phyloP scores from a whole-genome alignment of 1,284 basidiomycete genomes.

The Pseudozyma hubeiensis region DNA sequence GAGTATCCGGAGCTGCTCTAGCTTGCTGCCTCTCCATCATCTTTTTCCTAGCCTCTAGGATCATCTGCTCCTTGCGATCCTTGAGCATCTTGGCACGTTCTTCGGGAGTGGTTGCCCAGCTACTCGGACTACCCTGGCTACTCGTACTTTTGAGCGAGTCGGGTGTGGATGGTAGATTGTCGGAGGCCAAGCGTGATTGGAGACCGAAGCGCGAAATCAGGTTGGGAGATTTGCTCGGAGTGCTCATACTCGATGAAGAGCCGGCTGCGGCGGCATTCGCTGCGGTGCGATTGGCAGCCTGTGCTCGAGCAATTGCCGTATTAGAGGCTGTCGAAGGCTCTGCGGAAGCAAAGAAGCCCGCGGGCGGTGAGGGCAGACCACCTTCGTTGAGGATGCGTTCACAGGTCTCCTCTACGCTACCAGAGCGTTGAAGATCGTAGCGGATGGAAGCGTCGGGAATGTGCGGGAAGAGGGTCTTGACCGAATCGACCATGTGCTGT shows the following conservation, averaged over 20 bases:
- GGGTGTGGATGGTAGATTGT: slow-evolving; percentile 16
- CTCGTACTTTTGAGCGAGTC: slow-evolving; percentile 15
- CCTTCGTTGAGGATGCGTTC: slow-evolving; percentile 62
- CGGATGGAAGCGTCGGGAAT: slow-evolving; percentile 61
- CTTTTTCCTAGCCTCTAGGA: slow-evolving; percentile 45
- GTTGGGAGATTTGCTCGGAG: slow-evolving; percentile 33
- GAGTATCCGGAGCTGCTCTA: neutral
- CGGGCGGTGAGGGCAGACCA: slow-evolving; percentile 52
- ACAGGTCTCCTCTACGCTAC: slow-evolving; percentile 60
- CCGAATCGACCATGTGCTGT: slow-evolving; percentile 59
- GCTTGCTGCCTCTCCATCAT: slow-evolving; percentile 36
- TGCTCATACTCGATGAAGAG: slow-evolving; percentile 19
- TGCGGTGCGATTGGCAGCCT: slow-evolving; percentile 24
- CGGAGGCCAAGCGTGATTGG: slow-evolving; percentile 30
- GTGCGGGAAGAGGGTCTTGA: slow-evolving; percentile 63
- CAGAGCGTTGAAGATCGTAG: slow-evolving; percentile 57
- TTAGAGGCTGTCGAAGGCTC: slow-evolving; percentile 25
- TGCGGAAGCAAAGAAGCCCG: slow-evolving; percentile 47
- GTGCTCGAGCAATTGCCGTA: slow-evolving; percentile 20
- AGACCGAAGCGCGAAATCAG: slow-evolving; percentile 54
- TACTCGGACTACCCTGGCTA: slow-evolving; percentile 32
- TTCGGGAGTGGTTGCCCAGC: slow-evolving; percentile 47
- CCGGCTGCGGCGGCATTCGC: slow-evolving; percentile 18
- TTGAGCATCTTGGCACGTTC: slow-evolving; percentile 45
- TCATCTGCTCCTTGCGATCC: slow-evolving; percentile 56